These are phyloP conservation scores for Lasiosphaeria ovina DNA, from an alignment of 495 filamentous ascomycete genomes.

Conservation along the genomic window DNA sequence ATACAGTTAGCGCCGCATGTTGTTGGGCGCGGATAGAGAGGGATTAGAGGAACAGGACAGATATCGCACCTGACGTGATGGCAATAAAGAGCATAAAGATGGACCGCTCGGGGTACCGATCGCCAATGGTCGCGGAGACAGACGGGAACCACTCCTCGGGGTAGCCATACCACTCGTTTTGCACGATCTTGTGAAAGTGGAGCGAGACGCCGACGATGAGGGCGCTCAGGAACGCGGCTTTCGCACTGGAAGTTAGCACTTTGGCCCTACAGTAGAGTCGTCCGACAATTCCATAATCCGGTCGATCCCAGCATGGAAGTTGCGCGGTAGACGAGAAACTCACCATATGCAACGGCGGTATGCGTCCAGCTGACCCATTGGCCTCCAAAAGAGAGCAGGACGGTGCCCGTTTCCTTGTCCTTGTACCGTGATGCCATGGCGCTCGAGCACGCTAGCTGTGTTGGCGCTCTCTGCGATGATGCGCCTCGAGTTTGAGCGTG, in stretches of 20 bases:
- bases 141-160: constrained; percentile 99
- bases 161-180: constrained; percentile 97
- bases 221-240: constrained; percentile 87
- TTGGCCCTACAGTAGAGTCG: neutral
- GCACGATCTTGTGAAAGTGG: constrained; percentile 95
- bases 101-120: constrained; percentile 94
- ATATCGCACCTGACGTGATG: constrained; percentile 77
- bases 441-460: too few relatives aligned
- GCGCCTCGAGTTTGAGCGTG: too few relatives aligned
- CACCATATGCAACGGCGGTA: constrained; percentile 77
- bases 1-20: neutral
- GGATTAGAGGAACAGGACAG: constrained; percentile 44
- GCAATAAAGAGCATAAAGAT: constrained; percentile 97
- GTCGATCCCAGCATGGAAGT: neutral
- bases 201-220: constrained; percentile 78
- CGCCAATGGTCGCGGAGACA: constrained; percentile 97
- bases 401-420: constrained; percentile 64
- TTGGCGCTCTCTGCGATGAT: too few relatives aligned
- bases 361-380: constrained; percentile 91
- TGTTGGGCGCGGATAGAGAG: neutral
- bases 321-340: constrained; percentile 21
- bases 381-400: constrained; percentile 79
- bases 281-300: neutral
- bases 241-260: neutral
- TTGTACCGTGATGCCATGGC: constrained; percentile 61